Evolutionary conservation across 345 rosid genomes (phyloP).

Genomic region (Clausena lansium): DNA sequence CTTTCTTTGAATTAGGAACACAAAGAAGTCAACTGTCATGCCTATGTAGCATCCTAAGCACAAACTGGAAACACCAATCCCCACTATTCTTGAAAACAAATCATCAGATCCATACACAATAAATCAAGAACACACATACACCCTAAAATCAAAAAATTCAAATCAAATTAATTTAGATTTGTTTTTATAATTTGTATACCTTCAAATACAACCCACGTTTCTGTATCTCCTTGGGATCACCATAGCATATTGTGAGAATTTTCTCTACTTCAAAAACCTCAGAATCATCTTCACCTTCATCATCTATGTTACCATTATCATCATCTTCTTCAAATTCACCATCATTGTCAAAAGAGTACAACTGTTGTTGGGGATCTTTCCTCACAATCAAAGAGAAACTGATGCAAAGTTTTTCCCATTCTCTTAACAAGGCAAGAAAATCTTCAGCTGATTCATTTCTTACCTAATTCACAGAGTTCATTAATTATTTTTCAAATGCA

Average conservation of each 20-base stretch:
- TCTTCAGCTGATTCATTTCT: slow-evolving; percentile 65
- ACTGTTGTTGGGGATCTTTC: slow-evolving; percentile 17
- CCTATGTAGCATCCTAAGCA: not conserved
- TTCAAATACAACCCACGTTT: slow-evolving; percentile 42
- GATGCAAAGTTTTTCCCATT: slow-evolving; percentile 59
- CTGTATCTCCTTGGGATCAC: slow-evolving; percentile 41
- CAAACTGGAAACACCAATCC: not conserved
- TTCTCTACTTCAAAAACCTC: slow-evolving; percentile 59
- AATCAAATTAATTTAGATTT: not conserved
- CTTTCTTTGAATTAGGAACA: not conserved
- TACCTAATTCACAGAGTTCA: slow-evolving; percentile 36
- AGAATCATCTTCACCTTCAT: slow-evolving; percentile 23
- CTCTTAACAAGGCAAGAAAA: slow-evolving; percentile 49
- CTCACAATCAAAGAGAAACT: slow-evolving; percentile 37
- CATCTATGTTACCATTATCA: slow-evolving; percentile 15
- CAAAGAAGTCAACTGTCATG: not conserved
- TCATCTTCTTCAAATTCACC: slow-evolving; percentile 27
- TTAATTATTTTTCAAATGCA: not conserved
- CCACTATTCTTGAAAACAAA: not conserved
- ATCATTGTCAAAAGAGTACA: slow-evolving; percentile 23
- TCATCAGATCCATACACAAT: not conserved
- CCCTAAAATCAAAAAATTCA: not conserved
- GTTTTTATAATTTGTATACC: slow-evolving; percentile 34
- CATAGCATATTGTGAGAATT: slow-evolving; percentile 45
- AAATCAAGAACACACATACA: not conserved